Evolutionary conservation across 2,329 filamentous ascomycete genomes (phyloP).

Genomic region (Fusarium scirpi): DNA sequence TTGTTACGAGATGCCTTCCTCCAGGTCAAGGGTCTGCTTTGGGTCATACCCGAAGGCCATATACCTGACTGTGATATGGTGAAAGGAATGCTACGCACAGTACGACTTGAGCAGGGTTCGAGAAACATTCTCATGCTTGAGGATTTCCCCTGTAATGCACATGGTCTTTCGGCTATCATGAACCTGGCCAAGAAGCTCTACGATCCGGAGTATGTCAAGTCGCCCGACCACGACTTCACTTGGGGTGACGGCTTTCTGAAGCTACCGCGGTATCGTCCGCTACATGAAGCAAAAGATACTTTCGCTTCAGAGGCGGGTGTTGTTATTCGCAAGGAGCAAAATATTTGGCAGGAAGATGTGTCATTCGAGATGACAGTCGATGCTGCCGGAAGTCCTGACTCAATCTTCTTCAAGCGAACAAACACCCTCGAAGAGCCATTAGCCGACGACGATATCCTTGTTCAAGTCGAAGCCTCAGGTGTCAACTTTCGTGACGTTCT

Average conservation of each 20-base stretch:
- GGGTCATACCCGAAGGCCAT: neutral
- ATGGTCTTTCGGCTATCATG: neutral
- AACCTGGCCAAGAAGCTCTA: neutral
- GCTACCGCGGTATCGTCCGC: neutral
- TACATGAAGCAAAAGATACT: neutral
- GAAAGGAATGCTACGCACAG: neutral
- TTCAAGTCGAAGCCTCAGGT: conserved; percentile 21
- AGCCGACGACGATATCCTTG: conserved; percentile 1
- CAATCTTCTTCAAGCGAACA: neutral
- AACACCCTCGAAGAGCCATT: neutral
- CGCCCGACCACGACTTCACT: neutral
- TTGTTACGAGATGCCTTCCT: neutral
- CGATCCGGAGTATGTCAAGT: neutral
- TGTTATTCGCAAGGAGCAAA: neutral
- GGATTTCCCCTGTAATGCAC: neutral
- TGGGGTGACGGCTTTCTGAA: neutral
- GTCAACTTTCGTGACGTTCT: conserved; percentile 41
- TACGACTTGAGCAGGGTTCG: neutral
- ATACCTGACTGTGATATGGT: neutral
- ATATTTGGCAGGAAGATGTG: neutral
- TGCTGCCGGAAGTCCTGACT: neutral
- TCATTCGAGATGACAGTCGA: neutral
- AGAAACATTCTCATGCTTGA: neutral
- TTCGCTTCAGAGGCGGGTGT: neutral
- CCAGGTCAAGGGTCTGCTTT: neutral